phyloP scores from a whole-genome alignment of 345 rosid species.

The Barbarea vulgaris region DNA sequence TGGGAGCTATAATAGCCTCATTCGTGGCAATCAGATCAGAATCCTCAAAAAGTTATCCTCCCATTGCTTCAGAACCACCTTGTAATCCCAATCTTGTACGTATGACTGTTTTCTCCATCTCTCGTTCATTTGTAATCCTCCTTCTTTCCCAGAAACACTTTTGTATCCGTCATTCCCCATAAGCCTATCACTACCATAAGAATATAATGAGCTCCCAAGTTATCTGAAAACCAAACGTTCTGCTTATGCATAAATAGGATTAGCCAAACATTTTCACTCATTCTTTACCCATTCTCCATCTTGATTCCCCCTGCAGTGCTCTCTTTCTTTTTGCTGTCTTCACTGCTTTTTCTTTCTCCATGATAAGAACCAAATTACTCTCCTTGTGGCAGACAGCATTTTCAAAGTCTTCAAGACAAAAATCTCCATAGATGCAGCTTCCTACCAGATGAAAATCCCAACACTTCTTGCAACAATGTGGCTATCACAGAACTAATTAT shows the following conservation, averaged over 20 bases:
- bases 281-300: constrained; percentile 41
- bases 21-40: too few relatives aligned
- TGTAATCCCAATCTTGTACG: too few relatives aligned
- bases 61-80: too few relatives aligned
- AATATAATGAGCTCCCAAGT: constrained; percentile 30
- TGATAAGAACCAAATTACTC: constrained; percentile 72
- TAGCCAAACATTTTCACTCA: constrained; percentile 56
- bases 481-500: too few relatives aligned
- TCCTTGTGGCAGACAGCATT: constrained; percentile 91
- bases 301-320: constrained; percentile 41
- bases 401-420: constrained; percentile 89
- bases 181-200: constrained; percentile 42
- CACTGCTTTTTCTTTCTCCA: constrained; percentile 54
- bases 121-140: too few relatives aligned
- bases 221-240: constrained; percentile 13
- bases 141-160: too few relatives aligned
- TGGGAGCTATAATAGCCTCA: too few relatives aligned
- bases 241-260: not conserved
- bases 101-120: too few relatives aligned
- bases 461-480: too few relatives aligned
- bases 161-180: constrained; percentile 38
- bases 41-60: too few relatives aligned
- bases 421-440: constrained; percentile 72
- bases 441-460: constrained; percentile 77
- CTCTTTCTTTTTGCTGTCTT: constrained; percentile 48